A percentile compares a stretch with the other conserved stretches of the same genome.
phyloP scores from a whole-genome alignment of 2,329 filamentous ascomycete species.

The Neofusicoccum kwambonambiense region DNA sequence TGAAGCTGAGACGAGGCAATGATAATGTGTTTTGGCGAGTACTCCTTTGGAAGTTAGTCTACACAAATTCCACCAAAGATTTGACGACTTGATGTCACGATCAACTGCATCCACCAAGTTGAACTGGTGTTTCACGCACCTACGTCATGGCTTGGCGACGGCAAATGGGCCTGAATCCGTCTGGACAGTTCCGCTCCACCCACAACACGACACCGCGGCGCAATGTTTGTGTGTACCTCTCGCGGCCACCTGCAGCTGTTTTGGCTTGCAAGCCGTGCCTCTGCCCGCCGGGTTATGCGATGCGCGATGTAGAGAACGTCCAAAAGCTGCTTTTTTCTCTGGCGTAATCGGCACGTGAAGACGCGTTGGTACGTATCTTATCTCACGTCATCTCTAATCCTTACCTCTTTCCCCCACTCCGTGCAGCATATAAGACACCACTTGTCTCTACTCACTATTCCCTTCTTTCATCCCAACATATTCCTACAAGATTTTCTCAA shows the following conservation, averaged over 20 bases:
- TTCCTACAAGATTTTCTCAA: background rate
- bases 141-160: background rate
- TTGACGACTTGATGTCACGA: too few relatives aligned
- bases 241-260: too few relatives aligned
- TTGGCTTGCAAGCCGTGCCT: too few relatives aligned
- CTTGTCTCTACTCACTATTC: background rate
- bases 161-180: background rate
- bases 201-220: background rate
- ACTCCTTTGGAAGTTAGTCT: too few relatives aligned
- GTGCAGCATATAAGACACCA: background rate
- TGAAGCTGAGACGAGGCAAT: background rate
- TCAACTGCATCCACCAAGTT: background rate
- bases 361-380: background rate
- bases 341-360: background rate
- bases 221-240: too few relatives aligned
- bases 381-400: slow-evolving; percentile 3
- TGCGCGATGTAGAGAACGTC: too few relatives aligned
- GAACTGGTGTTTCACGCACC: background rate
- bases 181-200: background rate
- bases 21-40: slow-evolving; percentile 6
- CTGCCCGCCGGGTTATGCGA: too few relatives aligned
- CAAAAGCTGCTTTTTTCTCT: background rate
- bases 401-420: background rate
- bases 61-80: too few relatives aligned
- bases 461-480: background rate